These are phyloP conservation scores for Trichoderma asperelloides DNA, from an alignment of 495 filamentous ascomycete genomes.

Conservation along the genomic window DNA sequence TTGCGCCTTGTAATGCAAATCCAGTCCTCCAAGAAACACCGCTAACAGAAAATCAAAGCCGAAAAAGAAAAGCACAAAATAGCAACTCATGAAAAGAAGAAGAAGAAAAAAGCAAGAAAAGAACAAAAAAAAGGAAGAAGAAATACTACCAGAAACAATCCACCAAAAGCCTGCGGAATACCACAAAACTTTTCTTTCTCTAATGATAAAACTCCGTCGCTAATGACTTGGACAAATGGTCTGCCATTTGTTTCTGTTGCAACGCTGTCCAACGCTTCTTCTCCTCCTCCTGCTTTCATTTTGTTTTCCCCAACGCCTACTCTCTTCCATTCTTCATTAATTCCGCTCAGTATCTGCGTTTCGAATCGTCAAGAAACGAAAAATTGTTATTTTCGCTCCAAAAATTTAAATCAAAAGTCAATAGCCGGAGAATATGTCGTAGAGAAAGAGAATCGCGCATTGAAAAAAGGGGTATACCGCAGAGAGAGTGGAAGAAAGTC, in stretches of 20 bases:
- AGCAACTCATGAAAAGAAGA: not conserved
- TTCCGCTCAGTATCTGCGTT: too few relatives aligned
- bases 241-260: not conserved
- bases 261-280: too few relatives aligned
- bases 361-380: too few relatives aligned
- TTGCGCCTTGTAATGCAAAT: constrained; percentile 5
- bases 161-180: not conserved
- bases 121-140: not conserved
- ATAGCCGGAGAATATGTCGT: too few relatives aligned
- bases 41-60: not conserved
- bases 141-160: not conserved
- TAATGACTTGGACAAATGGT: not conserved
- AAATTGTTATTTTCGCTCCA: too few relatives aligned
- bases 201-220: constrained; percentile 3
- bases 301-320: too few relatives aligned
- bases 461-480: not conserved
- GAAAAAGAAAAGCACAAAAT: not conserved
- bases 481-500: not conserved
- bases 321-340: too few relatives aligned
- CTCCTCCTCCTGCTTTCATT: too few relatives aligned
- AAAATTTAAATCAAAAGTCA: too few relatives aligned
- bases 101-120: not conserved
- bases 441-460: too few relatives aligned
- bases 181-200: not conserved
- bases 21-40: not conserved